A percentile compares a stretch with the other conserved stretches of the same genome.
Evolutionary conservation across 768 basidiomycete genomes (phyloP).

Genomic region (Rhodotorula taiwanensis): DNA sequence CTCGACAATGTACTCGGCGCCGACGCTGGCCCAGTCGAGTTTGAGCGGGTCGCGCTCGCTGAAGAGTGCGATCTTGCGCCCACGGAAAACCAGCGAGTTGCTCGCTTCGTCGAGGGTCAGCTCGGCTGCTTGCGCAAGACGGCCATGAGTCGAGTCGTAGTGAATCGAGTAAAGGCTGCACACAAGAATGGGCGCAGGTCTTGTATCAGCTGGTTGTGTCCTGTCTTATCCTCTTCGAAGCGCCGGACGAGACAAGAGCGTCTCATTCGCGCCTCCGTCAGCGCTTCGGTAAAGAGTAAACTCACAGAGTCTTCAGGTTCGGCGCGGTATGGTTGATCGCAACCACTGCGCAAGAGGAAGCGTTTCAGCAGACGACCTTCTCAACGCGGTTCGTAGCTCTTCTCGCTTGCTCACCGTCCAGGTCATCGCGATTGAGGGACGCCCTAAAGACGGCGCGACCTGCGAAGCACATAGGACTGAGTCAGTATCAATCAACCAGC

Average conservation of each 20-base stretch:
- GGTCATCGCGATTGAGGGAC: constrained; percentile 28
- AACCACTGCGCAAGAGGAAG: constrained; percentile 41
- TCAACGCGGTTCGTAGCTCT: not conserved
- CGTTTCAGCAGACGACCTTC: constrained; percentile 26
- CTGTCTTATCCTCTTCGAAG: no score
- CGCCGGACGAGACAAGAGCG: no score
- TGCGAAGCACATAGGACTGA: not conserved
- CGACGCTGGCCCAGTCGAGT: constrained; percentile 42
- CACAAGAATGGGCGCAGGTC: no score
- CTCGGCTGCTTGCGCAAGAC: constrained; percentile 31
- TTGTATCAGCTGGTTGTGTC: no score
- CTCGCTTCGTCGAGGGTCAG: constrained; percentile 33
- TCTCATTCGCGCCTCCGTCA: no score
- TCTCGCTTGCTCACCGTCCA: constrained; percentile 5
- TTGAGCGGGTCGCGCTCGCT: constrained; percentile 41
- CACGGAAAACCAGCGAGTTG: constrained; percentile 12
- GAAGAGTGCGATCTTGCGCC: constrained; percentile 37
- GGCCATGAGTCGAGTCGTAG: constrained; percentile 46
- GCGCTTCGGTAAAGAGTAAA: no score
- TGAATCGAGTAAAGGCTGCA: constrained; percentile 43
- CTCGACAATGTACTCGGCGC: constrained; percentile 45
- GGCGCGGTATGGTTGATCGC: constrained; percentile 47
- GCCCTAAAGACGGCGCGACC: constrained; percentile 37
- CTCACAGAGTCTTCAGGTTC: constrained; percentile 41
- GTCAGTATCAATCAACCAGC: not conserved